These are phyloP conservation scores for Gloeophyllum trabeum DNA, from an alignment of 768 basidiomycete species.

Conservation along the genomic window DNA sequence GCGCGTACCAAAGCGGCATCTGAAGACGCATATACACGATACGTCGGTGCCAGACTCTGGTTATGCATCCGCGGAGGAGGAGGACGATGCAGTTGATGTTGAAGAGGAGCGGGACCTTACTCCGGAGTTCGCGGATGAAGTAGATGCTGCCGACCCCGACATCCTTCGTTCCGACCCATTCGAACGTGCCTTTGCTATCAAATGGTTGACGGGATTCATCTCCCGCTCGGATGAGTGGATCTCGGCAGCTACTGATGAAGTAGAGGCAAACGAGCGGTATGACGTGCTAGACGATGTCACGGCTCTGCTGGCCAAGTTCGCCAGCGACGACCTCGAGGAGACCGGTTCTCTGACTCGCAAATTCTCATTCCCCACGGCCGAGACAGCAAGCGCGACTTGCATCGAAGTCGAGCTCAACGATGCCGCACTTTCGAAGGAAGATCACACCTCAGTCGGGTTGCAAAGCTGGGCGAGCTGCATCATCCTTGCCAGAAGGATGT, in stretches of 20 bases:
- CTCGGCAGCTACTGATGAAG: conserved; percentile 8
- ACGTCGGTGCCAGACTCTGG: conserved; percentile 49
- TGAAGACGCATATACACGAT: conserved; percentile 24
- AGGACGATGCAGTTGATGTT: conserved; percentile 28
- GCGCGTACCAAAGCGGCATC: conserved; percentile 9
- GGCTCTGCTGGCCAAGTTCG: conserved; percentile 43
- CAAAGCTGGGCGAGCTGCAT: conserved; percentile 82
- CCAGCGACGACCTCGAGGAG: conserved; percentile 24
- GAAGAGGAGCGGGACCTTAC: conserved; percentile 12
- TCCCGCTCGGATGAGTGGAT: conserved; percentile 47
- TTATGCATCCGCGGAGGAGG: conserved; percentile 65
- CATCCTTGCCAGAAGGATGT: conserved; percentile 55
- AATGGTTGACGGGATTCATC: conserved; percentile 67
- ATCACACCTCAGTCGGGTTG: conserved; percentile 73
- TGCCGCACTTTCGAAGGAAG: conserved; percentile 46
- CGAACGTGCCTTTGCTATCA: conserved; percentile 57
- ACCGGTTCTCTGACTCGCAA: conserved; percentile 35
- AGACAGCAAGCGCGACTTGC: conserved; percentile 2
- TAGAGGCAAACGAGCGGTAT: conserved; percentile 28
- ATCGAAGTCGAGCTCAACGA: conserved; percentile 57
- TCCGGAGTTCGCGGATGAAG: conserved; percentile 7
- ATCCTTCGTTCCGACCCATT: conserved; percentile 49
- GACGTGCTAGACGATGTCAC: conserved; percentile 44
- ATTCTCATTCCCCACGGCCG: conserved; percentile 31
- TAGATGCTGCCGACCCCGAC: conserved; percentile 23